Base-by-base conservation (phyloP, 805 yeast genomes). In the Schizosaccharomyces cryophilus region DNA sequence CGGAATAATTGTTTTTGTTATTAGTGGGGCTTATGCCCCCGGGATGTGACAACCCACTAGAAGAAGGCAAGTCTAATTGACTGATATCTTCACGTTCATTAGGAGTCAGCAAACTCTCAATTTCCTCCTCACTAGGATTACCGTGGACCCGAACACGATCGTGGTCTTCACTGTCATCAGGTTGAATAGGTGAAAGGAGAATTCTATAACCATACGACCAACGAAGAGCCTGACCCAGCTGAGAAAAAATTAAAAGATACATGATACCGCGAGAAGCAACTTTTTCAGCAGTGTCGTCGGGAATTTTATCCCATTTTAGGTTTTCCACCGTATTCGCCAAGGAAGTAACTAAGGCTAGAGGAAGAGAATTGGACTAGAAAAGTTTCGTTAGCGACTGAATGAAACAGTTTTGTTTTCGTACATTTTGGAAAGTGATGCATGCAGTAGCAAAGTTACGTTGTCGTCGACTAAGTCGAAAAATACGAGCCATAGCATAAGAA, bases 391-490 rank as follows among this genome's bases (percentile, higher is more conserved):
- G 29, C 19, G 26, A 31, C 24, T 3, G 9, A 56, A 29, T 17
- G n/a, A 9, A 3, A 19, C 17, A 31, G 11, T 3, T 15, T 24
- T 21, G 4, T 51, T 3, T 56, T 29, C 60, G 4, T 56, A 56
- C 61, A 21, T 59, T 59, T 31, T 59, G 61, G 72, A 90, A 90
- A 5, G 89, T 95, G 2, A 93, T 87, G 94, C 93, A 93, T 1
- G 96, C 97, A 26, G 94, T 84, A 60, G 93, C 96, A 67, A 87
- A 90, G 72, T 90, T 89, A 3, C 86, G 69, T 72, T 93, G 96
- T 15, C 85, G 80, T 59, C 74, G 79, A 66, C 85, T 85, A 66
- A 93, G 73, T 6, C 72, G 67, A 64, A 88, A 69, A 54, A 81
- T 64, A 15, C 71, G 69, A 3, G 87, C 74, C 51, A 82, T 77